phyloP scores from a whole-genome alignment of 2,329 filamentous ascomycete species.

The Colletotrichum brevisporum region DNA sequence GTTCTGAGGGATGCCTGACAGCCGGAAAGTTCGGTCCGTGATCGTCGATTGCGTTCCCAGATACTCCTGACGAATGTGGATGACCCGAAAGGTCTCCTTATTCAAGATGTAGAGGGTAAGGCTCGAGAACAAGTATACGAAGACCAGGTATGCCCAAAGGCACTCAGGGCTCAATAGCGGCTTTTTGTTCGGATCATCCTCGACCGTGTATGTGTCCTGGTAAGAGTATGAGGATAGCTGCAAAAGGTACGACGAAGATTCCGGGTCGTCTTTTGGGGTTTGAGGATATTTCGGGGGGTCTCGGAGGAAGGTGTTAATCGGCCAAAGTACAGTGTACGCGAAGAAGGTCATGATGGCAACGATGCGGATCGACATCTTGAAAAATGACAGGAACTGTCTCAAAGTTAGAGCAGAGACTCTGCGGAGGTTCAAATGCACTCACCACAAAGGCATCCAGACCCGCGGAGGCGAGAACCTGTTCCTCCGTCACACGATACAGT shows the following conservation, averaged over 20 bases:
- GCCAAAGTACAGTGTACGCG: slow-evolving; percentile 83
- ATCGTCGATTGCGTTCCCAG: slow-evolving; percentile 95
- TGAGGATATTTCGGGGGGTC: background rate
- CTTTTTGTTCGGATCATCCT: slow-evolving; percentile 50
- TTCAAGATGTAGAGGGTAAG: slow-evolving; percentile 88
- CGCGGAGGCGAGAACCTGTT: slow-evolving; percentile 90
- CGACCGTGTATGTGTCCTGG: slow-evolving; percentile 29
- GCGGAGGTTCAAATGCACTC: slow-evolving; percentile 49
- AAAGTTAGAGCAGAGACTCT: background rate
- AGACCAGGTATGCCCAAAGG: slow-evolving; percentile 94
- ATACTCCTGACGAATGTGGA: slow-evolving; percentile 89
- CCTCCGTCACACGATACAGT: slow-evolving; percentile 86
- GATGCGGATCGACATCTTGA: slow-evolving; percentile 93
- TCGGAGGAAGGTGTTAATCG: slow-evolving; percentile 81
- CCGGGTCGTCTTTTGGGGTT: background rate
- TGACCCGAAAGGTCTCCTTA: slow-evolving; percentile 86
- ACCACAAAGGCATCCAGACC: slow-evolving; percentile 96
- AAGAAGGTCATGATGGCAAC: slow-evolving; percentile 86
- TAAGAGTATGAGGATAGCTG: background rate
- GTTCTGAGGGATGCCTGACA: slow-evolving; percentile 88
- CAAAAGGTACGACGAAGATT: background rate
- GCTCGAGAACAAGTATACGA: slow-evolving; percentile 91
- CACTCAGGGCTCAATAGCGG: slow-evolving; percentile 64
- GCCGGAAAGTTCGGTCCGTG: slow-evolving; percentile 91
- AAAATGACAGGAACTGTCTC: slow-evolving; percentile 85